Evolutionary conservation across 352 stramenopile genomes (phyloP).

Genomic region (Phytophthora foliorum): DNA sequence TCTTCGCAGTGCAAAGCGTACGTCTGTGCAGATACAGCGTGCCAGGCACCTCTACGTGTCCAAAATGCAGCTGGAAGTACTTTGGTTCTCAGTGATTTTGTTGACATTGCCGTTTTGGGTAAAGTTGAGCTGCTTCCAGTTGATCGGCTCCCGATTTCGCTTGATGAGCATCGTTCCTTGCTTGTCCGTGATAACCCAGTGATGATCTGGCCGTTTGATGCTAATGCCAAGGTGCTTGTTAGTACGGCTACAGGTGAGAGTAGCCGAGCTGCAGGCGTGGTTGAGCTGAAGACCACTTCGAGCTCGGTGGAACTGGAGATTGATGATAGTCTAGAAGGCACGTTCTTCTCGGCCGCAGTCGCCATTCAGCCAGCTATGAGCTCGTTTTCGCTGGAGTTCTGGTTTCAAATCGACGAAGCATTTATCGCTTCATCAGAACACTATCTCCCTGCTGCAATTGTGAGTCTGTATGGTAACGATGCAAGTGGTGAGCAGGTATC

Average conservation of each 20-base stretch:
- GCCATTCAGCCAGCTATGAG: constrained; percentile 56
- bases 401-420: constrained; percentile 40
- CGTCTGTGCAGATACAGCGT: constrained; percentile 43
- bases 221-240: constrained; percentile 38
- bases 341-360: constrained; percentile 65
- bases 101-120: constrained; percentile 57
- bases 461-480: constrained; percentile 23
- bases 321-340: constrained; percentile 54
- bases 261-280: constrained; percentile 14
- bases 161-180: constrained; percentile 60
- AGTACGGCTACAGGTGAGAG: constrained; percentile 12
- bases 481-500: constrained; percentile 8
- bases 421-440: neutral
- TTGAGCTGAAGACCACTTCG: constrained; percentile 17
- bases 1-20: constrained; percentile 38
- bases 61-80: constrained; percentile 20
- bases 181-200: constrained; percentile 76
- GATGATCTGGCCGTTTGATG: constrained; percentile 65
- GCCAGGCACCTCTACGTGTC: constrained; percentile 26
- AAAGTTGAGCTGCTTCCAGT: constrained; percentile 51
- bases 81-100: constrained; percentile 63
- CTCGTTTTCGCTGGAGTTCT: constrained; percentile 76
- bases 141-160: constrained; percentile 51
- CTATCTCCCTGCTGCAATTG: neutral
- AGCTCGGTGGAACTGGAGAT: constrained; percentile 42